phyloP scores from a whole-genome alignment of 352 stramenopile genomes.

The Globisporangium polare region DNA sequence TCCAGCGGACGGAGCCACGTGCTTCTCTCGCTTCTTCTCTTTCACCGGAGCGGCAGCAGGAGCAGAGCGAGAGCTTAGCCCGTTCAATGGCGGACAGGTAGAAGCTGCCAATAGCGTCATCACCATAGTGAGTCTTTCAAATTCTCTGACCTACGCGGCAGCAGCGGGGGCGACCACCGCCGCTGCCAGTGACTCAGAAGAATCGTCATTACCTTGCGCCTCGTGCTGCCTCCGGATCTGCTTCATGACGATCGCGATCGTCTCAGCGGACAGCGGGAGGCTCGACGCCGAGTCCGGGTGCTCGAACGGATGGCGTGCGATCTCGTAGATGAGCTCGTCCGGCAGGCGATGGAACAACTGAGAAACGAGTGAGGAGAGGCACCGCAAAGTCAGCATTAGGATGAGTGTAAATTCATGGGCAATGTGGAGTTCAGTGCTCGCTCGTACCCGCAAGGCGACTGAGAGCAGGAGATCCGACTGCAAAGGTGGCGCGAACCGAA shows the following conservation, averaged over 20 bases:
- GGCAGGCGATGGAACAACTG: constrained; percentile 84
- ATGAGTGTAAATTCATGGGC: too few relatives aligned
- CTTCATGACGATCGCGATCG: constrained; percentile 42
- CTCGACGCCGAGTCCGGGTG: constrained; percentile 52
- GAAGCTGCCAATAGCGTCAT: constrained; percentile 5
- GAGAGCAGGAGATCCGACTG: constrained; percentile 84
- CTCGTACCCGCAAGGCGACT: constrained; percentile 61
- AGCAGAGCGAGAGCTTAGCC: not conserved
- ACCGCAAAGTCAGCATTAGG: not conserved
- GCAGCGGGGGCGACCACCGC: not conserved
- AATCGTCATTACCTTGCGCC: constrained; percentile 5
- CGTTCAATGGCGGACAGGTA: not conserved
- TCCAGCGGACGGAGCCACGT: not conserved
- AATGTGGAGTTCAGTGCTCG: too few relatives aligned
- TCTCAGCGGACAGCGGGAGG: constrained; percentile 52
- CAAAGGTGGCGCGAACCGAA: constrained; percentile 73
- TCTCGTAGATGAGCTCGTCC: constrained; percentile 82
- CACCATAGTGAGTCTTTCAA: not conserved
- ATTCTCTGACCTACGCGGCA: constrained; percentile 3
- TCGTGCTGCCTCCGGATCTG: constrained; percentile 29
- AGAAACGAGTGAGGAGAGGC: not conserved
- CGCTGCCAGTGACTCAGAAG: not conserved
- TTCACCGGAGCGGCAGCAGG: not conserved
- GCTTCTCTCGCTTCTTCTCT: constrained; percentile 9
- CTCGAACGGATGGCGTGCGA: constrained; percentile 80